Base-by-base conservation (phyloP, 371 early-diverging fungal genomes). In the Capillidium heterosporum region DNA sequence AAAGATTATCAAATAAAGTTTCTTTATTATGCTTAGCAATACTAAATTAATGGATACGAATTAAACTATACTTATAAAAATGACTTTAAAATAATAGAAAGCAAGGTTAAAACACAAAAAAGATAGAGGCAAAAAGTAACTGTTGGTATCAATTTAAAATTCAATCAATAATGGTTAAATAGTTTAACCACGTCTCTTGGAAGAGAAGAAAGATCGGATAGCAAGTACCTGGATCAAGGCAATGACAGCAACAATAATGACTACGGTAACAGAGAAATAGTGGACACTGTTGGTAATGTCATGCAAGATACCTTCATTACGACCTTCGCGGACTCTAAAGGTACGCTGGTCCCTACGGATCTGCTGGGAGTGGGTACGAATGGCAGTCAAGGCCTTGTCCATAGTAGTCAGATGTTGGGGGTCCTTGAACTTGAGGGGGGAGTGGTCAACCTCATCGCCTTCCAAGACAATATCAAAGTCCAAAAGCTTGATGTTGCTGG, bases 401-500 rank as follows among this genome's bases (percentile, higher is more conserved):
- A 82, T 82, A 23, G 78, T 71, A 39, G 72, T 72, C 32, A 82
- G 61, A 11, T 71, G 57, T 59, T 71, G 70, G 57, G 68, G 69
- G 44, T 64, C 70, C 51, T 56, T 66, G 24, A 59, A 59, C 21
- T 67, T 64, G 24, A 63, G 46, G 23, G 62, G 56, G n/a, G 68
- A 66, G 32, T 67, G 68, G 13, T 73, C 65, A n/a, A 63, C 65
- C 70, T 91, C 91, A 70, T 87, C 76, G 56, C 29, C 19, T 64
- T 95, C 89, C 21, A 87, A 72, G 0, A 79, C 71, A 58, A 94
- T 84, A 61, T 94, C 95, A 66, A 94, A 88, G 64, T 90, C 91
- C 32, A 93, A 76, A n/a, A 81, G 66, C 69, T 95, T 95, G 57
- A 88, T 85, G 31, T 84, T 84, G 70, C 87, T 85, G 10, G 89